phyloP scores from a whole-genome alignment of 805 yeast species.

The Tetrapisispora taiwanensis region DNA sequence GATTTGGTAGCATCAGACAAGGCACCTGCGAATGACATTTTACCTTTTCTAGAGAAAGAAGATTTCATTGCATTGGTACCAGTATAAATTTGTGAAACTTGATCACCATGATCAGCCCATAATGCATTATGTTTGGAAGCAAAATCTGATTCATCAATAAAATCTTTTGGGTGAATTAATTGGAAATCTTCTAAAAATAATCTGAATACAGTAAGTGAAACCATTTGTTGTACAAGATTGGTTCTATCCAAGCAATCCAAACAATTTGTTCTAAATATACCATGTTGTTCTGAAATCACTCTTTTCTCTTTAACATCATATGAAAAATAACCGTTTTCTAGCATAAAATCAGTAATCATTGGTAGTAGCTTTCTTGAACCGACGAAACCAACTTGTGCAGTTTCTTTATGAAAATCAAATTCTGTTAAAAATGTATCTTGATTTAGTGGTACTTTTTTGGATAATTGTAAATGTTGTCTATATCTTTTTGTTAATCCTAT shows the following conservation, averaged over 20 bases:
- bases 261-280: slow-evolving; percentile 89
- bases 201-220: slow-evolving; percentile 63
- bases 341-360: slow-evolving; percentile 51
- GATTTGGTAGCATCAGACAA: slow-evolving; percentile 95
- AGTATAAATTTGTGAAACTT: slow-evolving; percentile 87
- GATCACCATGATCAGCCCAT: slow-evolving; percentile 99
- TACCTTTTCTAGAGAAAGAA: slow-evolving; percentile 88
- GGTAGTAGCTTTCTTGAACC: slow-evolving; percentile 67
- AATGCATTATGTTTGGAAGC: slow-evolving; percentile 68
- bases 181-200: slow-evolving; percentile 37
- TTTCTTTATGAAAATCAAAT: slow-evolving; percentile 91
- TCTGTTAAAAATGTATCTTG: slow-evolving; percentile 50
- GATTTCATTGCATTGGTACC: slow-evolving; percentile 97
- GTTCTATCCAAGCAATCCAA: slow-evolving; percentile 93
- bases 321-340: slow-evolving; percentile 74
- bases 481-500: slow-evolving; percentile 60
- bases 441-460: slow-evolving; percentile 25
- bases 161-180: slow-evolving; percentile 17
- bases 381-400: slow-evolving; percentile 81
- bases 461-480: slow-evolving; percentile 43
- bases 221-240: slow-evolving; percentile 75
- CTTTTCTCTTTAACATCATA: slow-evolving; percentile 50
- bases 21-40: slow-evolving; percentile 94
- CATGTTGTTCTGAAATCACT: slow-evolving; percentile 67
- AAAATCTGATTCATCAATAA: slow-evolving; percentile 40